Evolutionary conservation across 129 eudicot genomes (phyloP).

Genomic region (Calendula officinalis): DNA sequence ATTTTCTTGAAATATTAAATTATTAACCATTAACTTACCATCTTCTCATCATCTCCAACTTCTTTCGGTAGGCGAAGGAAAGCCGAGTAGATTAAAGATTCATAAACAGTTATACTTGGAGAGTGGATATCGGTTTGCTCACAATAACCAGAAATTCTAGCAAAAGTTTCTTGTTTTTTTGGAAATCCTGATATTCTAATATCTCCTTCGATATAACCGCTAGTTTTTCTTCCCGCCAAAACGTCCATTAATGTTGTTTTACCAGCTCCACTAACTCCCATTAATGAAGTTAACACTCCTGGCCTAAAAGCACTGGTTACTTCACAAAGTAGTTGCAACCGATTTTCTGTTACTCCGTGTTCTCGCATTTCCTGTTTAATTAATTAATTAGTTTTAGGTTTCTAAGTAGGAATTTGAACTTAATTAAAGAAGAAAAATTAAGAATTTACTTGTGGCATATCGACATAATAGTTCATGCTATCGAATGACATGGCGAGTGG

Average conservation of each 20-base stretch:
- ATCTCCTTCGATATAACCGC: conserved; percentile 90
- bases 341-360: conserved; percentile 64
- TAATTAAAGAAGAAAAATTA: neutral
- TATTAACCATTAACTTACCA: conserved; percentile 38
- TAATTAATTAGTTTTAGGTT: neutral
- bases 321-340: conserved; percentile 68
- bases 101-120: conserved; percentile 68
- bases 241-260: conserved; percentile 94
- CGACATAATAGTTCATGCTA: conserved; percentile 43
- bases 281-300: conserved; percentile 82
- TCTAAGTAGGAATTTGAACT: neutral
- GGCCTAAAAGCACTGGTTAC: conserved; percentile 89
- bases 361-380: conserved; percentile 68
- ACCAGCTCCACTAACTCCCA: conserved; percentile 99
- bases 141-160: conserved; percentile 88
- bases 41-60: conserved; percentile 68
- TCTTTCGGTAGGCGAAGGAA: conserved; percentile 91
- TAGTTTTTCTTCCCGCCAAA: conserved; percentile 87
- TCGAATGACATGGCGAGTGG: conserved; percentile 51
- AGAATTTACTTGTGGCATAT: conserved; percentile 47
- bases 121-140: conserved; percentile 98
- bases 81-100: conserved; percentile 81
- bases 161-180: conserved; percentile 91
- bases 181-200: conserved; percentile 83
- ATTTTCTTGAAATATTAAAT: neutral